Evolutionary conservation across 2,329 filamentous ascomycete genomes (phyloP), one percentile per base, ranked within the genome.

Genomic region (Grosmannia penicillata): DNA sequence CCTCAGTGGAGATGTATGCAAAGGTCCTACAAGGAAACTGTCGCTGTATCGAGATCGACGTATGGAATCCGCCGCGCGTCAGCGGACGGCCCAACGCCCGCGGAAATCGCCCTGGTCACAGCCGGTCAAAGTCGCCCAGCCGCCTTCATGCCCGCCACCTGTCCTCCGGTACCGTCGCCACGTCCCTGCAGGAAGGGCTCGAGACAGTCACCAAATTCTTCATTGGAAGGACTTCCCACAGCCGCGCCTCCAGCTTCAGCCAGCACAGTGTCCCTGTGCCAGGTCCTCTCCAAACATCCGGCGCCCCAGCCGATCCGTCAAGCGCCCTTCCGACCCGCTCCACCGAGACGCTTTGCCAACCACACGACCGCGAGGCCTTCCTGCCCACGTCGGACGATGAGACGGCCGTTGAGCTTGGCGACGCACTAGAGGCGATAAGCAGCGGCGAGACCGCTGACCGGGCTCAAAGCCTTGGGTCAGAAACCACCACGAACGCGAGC

Each of bases 31-130:
- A 72, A 26, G 70, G 75, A 37, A 82, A 83, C 34, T 93, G 87
- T 52, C 76, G 87, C 44, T 95, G 86, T 52, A 85, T 95, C 33
- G 87, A 95, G 56, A 91, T 95, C 39, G 89, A 95, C 52, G 85
- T 95, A 4, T 94, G 87, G 82, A 83, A 95, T 56, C 83, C 85
- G 11, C 42, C 43, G 7, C 39, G 51, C 45, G 48, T 52, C 44
- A 55, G 62, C 15, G 56, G 55, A 31, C 52, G 57, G 4, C 55
- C 53, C 6, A 25, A 13, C 34, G 6, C 19, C 4, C n/a, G n/a
- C n/a, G n/a, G n/a, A n/a, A n/a, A n/a, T n/a, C n/a, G n/a, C n/a
- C n/a, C n/a, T n/a, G n/a, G n/a, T n/a, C 34, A 5, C 11, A 55
- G 53, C 6, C 48, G 52, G 18, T 56, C 59, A 22, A 63, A 56